These are phyloP conservation scores for Emydomyces testavorans DNA, from an alignment of 2,329 filamentous ascomycete genomes.

Conservation along the genomic window DNA sequence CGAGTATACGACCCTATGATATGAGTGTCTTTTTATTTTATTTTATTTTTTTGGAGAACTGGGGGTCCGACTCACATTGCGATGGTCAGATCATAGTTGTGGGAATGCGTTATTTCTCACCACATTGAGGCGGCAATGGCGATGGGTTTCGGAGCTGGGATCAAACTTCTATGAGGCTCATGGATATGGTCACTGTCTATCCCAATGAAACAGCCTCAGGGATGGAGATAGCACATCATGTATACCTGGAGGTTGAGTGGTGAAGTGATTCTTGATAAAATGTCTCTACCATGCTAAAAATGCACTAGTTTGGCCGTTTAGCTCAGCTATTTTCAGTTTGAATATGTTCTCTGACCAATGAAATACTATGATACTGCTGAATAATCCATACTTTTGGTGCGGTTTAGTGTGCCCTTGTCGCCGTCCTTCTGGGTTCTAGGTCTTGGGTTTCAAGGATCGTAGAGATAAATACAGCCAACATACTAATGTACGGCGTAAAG, in stretches of 20 bases:
- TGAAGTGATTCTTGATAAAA: neutral
- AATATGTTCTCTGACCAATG: too few relatives aligned
- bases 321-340: neutral
- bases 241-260: too few relatives aligned
- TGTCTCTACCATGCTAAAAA: neutral
- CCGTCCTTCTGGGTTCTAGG: too few relatives aligned
- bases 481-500: too few relatives aligned
- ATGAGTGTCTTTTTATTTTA: neutral
- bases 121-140: neutral
- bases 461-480: too few relatives aligned
- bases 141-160: neutral
- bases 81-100: conserved; percentile 4
- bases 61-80: neutral
- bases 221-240: neutral
- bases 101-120: neutral
- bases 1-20: conserved; percentile 73
- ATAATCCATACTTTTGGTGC: too few relatives aligned
- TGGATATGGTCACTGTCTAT: neutral
- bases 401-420: too few relatives aligned
- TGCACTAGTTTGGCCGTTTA: neutral
- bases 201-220: neutral
- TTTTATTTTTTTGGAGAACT: neutral
- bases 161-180: neutral
- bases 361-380: too few relatives aligned
- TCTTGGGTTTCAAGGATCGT: too few relatives aligned